Conservation (phyloP, 495 filamentous ascomycete genomes). For the Aspergillus incahuasiensis region DNA sequence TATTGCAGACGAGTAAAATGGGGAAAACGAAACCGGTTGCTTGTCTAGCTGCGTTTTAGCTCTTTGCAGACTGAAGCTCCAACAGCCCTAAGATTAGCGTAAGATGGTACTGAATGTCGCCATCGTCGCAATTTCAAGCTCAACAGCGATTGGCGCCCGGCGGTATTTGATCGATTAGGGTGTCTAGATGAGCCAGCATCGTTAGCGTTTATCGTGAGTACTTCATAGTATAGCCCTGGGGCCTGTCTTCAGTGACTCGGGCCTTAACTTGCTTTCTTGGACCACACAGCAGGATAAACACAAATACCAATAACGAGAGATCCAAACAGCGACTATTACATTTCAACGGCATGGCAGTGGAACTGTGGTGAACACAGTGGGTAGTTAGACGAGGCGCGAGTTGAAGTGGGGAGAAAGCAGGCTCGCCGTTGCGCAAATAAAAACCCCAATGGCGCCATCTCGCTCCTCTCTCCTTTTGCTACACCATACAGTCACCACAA, state of each 20-base stretch:
- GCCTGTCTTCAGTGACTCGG: background rate
- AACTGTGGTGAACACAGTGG: background rate
- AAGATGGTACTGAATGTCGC: conserved; percentile 16
- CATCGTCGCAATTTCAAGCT: conserved; percentile 18
- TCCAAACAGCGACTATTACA: background rate
- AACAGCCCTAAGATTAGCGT: conserved; percentile 9
- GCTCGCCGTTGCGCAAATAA: conserved; percentile 17
- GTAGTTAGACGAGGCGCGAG: background rate
- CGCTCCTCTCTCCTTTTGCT: background rate
- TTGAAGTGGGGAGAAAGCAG: background rate
- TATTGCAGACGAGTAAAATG: conserved; percentile 18
- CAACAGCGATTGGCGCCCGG: conserved; percentile 10
- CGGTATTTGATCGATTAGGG: background rate
- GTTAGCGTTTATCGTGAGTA: background rate
- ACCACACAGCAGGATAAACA: too few species aligned
- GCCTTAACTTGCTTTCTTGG: background rate
- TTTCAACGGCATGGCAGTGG: background rate
- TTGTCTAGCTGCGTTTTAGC: conserved; percentile 6
- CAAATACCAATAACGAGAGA: background rate
- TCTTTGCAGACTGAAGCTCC: background rate
- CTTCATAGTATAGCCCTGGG: background rate
- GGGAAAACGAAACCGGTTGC: background rate
- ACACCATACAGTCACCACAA: background rate
- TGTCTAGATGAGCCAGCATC: background rate
- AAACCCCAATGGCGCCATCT: conserved; percentile 19